Evolutionary conservation across 805 yeast genomes (phyloP).

Genomic region (Sugiyamaella chiloensis): DNA sequence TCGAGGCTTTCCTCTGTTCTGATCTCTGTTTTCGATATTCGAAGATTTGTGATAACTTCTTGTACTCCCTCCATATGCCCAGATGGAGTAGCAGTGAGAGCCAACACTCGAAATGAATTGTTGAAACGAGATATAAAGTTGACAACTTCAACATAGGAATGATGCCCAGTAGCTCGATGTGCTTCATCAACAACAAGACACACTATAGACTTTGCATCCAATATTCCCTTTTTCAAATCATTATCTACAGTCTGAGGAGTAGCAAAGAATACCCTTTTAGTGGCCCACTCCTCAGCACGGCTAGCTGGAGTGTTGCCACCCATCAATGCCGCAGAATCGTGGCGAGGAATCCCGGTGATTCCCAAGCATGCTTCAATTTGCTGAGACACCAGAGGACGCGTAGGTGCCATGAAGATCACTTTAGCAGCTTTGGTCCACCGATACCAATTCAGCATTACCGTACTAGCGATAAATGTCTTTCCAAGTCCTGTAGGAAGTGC

Average conservation of each 20-base stretch:
- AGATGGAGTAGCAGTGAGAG: slow-evolving; percentile 96
- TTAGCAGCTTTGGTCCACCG: slow-evolving; percentile 81
- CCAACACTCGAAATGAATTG: slow-evolving; percentile 69
- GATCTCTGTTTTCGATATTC: slow-evolving; percentile 74
- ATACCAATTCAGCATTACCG: slow-evolving; percentile 85
- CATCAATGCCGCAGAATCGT: slow-evolving; percentile 74
- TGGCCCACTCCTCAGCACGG: slow-evolving; percentile 74
- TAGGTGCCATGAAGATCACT: slow-evolving; percentile 93
- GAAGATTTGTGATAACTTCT: slow-evolving; percentile 68
- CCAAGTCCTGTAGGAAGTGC: slow-evolving; percentile 98
- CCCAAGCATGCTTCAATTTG: slow-evolving; percentile 91
- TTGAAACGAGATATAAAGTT: slow-evolving; percentile 59
- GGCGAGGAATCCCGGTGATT: slow-evolving; percentile 75
- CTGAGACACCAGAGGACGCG: slow-evolving; percentile 93
- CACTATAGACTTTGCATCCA: slow-evolving; percentile 72
- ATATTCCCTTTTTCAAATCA: slow-evolving; percentile 70
- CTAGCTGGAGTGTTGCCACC: slow-evolving; percentile 42
- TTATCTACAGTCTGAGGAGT: slow-evolving; percentile 97
- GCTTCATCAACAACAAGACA: slow-evolving; percentile 93
- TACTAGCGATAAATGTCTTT: slow-evolving; percentile 91
- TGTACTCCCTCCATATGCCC: slow-evolving; percentile 85
- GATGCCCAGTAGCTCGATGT: slow-evolving; percentile 86
- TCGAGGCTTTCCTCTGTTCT: slow-evolving; percentile 84
- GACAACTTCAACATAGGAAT: slow-evolving; percentile 84
- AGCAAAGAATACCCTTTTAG: slow-evolving; percentile 78